These are phyloP conservation scores for Sporothrix euskadiensis DNA, from an alignment of 2,329 filamentous ascomycete genomes.

Conservation along the genomic window DNA sequence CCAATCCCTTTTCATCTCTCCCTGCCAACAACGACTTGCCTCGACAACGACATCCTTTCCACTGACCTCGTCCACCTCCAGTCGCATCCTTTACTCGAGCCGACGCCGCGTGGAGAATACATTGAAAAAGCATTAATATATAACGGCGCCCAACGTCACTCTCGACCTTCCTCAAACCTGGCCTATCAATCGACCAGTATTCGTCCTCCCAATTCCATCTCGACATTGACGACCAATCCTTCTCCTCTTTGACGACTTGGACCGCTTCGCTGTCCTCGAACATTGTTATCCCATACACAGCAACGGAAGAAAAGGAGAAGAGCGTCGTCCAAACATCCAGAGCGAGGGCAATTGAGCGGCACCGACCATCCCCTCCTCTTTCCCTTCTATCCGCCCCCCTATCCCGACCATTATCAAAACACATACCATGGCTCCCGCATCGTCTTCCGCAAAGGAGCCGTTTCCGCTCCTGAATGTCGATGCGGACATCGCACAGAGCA, in stretches of 20 bases:
- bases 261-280: background rate
- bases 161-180: background rate
- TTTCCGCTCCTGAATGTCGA: constrained; percentile 53
- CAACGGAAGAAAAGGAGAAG: background rate
- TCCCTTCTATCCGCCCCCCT: background rate
- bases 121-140: constrained; percentile 6
- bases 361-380: background rate
- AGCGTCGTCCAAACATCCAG: background rate
- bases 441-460: constrained; percentile 48
- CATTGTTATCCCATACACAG: background rate
- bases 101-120: background rate
- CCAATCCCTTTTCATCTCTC: constrained; percentile 10
- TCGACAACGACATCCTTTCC: background rate
- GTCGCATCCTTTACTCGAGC: background rate
- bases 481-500: constrained; percentile 44
- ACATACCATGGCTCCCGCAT: constrained; percentile 13
- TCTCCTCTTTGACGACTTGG: background rate
- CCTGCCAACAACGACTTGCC: background rate
- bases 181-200: background rate
- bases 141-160: constrained; percentile 12
- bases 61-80: background rate
- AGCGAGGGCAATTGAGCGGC: background rate
- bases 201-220: background rate
- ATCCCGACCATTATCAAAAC: background rate
- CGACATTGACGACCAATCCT: background rate